phyloP scores from a whole-genome alignment of 2,329 filamentous ascomycete genomes.

The Drechmeria coniospora region DNA sequence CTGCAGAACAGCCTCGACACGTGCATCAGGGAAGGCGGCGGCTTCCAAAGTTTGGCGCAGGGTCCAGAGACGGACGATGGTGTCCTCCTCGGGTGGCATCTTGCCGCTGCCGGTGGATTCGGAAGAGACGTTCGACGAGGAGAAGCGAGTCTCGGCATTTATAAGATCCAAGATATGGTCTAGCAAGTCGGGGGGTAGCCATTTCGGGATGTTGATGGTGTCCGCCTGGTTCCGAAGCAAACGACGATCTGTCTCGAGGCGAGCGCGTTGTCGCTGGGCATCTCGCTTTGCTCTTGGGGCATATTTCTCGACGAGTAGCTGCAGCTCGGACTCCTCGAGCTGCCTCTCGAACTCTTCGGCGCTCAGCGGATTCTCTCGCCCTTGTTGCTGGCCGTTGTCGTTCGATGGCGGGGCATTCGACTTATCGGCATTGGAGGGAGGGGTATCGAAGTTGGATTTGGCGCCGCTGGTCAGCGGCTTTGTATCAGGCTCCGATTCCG shows the following conservation, averaged over 20 bases:
- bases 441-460: constrained; percentile 14
- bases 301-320: constrained; percentile 74
- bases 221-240: constrained; percentile 68
- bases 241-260: constrained; percentile 73
- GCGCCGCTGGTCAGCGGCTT: constrained; percentile 9
- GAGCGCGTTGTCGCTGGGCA: constrained; percentile 56
- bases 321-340: constrained; percentile 79
- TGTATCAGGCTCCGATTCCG: constrained; percentile 19
- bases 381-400: not conserved
- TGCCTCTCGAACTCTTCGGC: constrained; percentile 84
- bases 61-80: constrained; percentile 70
- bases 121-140: constrained; percentile 30
- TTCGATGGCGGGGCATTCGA: constrained; percentile 9
- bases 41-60: constrained; percentile 57
- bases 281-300: constrained; percentile 67
- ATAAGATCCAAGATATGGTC: constrained; percentile 63
- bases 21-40: constrained; percentile 50
- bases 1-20: constrained; percentile 47
- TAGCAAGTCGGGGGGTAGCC: constrained; percentile 68
- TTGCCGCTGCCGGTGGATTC: constrained; percentile 32
- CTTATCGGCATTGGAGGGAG: constrained; percentile 14
- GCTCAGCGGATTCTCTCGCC: no score
- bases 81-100: constrained; percentile 56
- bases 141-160: constrained; percentile 46
- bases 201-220: constrained; percentile 54